Percentiles rank a stretch among this genome's conserved stretches.
Evolutionary conservation across 805 yeast genomes (phyloP).

Genomic region (Starmerella lactis-condensi): DNA sequence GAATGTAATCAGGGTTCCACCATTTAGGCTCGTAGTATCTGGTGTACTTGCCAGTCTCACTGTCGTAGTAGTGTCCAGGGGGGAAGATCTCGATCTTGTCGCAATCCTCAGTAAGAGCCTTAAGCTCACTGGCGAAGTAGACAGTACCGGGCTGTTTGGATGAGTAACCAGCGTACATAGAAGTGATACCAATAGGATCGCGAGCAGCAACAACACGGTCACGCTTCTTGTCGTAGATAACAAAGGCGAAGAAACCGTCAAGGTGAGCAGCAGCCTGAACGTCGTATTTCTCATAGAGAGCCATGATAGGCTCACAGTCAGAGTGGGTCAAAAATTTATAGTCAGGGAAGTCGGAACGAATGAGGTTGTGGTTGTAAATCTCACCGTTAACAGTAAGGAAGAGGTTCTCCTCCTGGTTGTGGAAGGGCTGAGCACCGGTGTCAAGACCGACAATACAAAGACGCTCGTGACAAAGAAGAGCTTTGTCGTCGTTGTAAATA

Average conservation of each 20-base stretch:
- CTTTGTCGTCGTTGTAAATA: slow-evolving; percentile 52
- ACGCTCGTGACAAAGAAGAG: slow-evolving; percentile 87
- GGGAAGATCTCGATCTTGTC: slow-evolving; percentile 88
- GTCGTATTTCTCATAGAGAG: slow-evolving; percentile 71
- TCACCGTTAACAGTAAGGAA: slow-evolving; percentile 89
- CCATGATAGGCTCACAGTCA: slow-evolving; percentile 97
- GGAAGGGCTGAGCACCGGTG: slow-evolving; percentile 95
- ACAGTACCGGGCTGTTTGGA: slow-evolving; percentile 51
- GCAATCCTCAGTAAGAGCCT: slow-evolving; percentile 86
- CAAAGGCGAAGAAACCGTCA: slow-evolving; percentile 98
- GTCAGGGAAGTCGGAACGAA: slow-evolving; percentile 56
- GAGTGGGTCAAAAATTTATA: slow-evolving; percentile 70
- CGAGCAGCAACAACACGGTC: slow-evolving; percentile 93
- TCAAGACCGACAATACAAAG: slow-evolving; percentile 93
- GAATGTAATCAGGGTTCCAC: slow-evolving; percentile 72
- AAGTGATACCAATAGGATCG: slow-evolving; percentile 95
- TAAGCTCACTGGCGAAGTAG: slow-evolving; percentile 85
- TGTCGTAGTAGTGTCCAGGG: slow-evolving; percentile 94
- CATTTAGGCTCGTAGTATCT: slow-evolving; percentile 85
- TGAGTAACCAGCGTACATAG: slow-evolving; percentile 84
- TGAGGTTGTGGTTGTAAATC: slow-evolving; percentile 85
- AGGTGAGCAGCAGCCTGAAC: slow-evolving; percentile 77
- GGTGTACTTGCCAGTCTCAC: slow-evolving; percentile 64
- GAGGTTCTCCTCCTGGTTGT: slow-evolving; percentile 54
- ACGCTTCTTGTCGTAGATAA: slow-evolving; percentile 58